Evolutionary conservation across 345 rosid species (phyloP).

Genomic region (Iberis pinnata): DNA sequence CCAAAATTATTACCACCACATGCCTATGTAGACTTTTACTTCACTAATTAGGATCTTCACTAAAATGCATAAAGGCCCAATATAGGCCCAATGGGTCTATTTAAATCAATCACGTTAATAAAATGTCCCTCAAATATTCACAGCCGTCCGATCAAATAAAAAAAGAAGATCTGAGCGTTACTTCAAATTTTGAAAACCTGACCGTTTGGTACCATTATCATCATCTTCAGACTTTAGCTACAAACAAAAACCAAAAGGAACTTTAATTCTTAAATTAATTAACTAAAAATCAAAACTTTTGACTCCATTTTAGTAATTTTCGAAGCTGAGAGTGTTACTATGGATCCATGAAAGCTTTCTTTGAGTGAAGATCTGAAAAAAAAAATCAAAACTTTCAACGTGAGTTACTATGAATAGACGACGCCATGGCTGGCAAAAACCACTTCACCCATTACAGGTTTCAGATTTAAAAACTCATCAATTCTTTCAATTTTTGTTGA

Average conservation of each 20-base stretch:
- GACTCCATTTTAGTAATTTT: background rate
- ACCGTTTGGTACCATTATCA: too few species aligned
- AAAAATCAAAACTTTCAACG: too few species aligned
- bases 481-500: background rate
- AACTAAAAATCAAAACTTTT: too few species aligned
- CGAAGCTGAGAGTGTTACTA: slow-evolving; percentile 7
- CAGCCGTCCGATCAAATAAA: slow-evolving; percentile 16
- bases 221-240: too few species aligned
- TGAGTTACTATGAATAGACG: slow-evolving; percentile 46
- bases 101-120: background rate
- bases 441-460: slow-evolving; percentile 85
- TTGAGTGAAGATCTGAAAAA: background rate
- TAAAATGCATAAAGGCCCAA: background rate
- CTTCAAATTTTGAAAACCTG: slow-evolving; percentile 34
- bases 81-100: background rate
- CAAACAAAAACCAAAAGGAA: too few species aligned
- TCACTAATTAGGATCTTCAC: too few species aligned
- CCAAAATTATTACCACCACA: too few species aligned
- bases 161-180: slow-evolving; percentile 32
- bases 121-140: too few species aligned
- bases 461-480: background rate
- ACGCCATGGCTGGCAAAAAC: slow-evolving; percentile 98
- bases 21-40: too few species aligned
- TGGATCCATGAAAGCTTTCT: slow-evolving; percentile 10
- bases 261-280: too few species aligned